These are phyloP conservation scores for Dryadomyces quercivorus DNA, from an alignment of 2,329 filamentous ascomycete species.

Conservation along the genomic window DNA sequence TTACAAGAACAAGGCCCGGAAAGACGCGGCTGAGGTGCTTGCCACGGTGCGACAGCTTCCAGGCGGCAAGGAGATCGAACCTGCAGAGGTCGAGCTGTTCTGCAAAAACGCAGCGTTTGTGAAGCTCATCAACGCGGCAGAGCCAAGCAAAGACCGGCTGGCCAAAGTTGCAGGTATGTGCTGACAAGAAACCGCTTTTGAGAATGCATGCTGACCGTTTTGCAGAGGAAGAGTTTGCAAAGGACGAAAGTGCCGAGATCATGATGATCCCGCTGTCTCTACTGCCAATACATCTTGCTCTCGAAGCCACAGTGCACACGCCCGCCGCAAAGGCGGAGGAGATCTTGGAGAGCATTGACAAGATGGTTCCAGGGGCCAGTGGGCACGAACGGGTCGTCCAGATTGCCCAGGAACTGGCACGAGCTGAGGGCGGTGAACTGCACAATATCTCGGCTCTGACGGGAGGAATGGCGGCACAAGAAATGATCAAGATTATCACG, in stretches of 20 bases:
- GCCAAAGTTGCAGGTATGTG: slow-evolving; percentile 42
- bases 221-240: slow-evolving; percentile 40
- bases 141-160: slow-evolving; percentile 28
- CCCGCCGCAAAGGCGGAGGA: slow-evolving; percentile 33
- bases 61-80: slow-evolving; percentile 42
- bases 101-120: slow-evolving; percentile 93
- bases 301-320: slow-evolving; percentile 39
- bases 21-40: slow-evolving; percentile 66
- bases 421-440: slow-evolving; percentile 72
- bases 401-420: slow-evolving; percentile 54
- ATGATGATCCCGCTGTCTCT: slow-evolving; percentile 44
- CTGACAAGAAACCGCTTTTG: not conserved
- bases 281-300: slow-evolving; percentile 56
- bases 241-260: slow-evolving; percentile 38
- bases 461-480: slow-evolving; percentile 91
- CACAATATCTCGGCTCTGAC: slow-evolving; percentile 84
- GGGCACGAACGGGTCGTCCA: slow-evolving; percentile 37
- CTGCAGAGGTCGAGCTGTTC: slow-evolving; percentile 74
- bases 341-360: slow-evolving; percentile 36
- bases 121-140: slow-evolving; percentile 60
- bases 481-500: slow-evolving; percentile 81
- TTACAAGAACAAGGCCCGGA: slow-evolving; percentile 78
- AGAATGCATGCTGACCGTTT: not conserved
- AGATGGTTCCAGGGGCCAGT: slow-evolving; percentile 30
- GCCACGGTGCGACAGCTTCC: slow-evolving; percentile 42